Evolutionary conservation across 176 grass and related monocot genomes (phyloP), one percentile per base, ranked within the genome.

Genomic region (Olyra latifolia): DNA sequence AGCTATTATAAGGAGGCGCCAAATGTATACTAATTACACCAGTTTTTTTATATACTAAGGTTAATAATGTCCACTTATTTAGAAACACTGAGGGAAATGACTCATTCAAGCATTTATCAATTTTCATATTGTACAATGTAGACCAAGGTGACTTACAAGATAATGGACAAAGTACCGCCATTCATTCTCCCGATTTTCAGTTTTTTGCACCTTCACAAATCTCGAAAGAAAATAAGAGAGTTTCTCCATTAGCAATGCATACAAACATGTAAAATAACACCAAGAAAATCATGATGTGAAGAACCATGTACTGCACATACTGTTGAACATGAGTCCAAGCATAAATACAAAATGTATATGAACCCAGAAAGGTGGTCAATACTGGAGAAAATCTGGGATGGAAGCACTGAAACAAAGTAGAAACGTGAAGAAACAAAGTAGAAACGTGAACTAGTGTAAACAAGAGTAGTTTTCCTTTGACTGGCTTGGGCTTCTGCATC

Each of bases 91-190:
- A 65, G 13, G 27, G 55, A n/a, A 70, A 75, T 13, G 79, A 40
- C 50, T 57, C 5, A 43, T 70, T 71, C 47, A 66, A 57, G 58
- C 41, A 71, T 39, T 24, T 53, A 29, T n/a, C n/a, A n/a, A n/a
- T n/a, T n/a, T n/a, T 56, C 59, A 83, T 44, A 62, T 6, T 53
- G 28, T 30, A 69, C 50, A 76, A n/a, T n/a, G n/a, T n/a, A n/a
- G n/a, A n/a, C n/a, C n/a, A n/a, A n/a, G n/a, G 70, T 14, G 54
- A 80, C 88, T 94, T 78, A 98, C 95, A 62, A 98, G 92, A 41
- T 95, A 98, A 83, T 98, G 95, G 44, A 98, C 90, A 7, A 95
- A 94, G 30, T 91, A 98, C 66, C 87, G 91, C 92, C 92, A 95
- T 69, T 95, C 83, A 69, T 88, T 84, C 23, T 86, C 79, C 17